Evolutionary conservation across 2,329 filamentous ascomycete species (phyloP).

Genomic region (Drechslerella stenobrocha): DNA sequence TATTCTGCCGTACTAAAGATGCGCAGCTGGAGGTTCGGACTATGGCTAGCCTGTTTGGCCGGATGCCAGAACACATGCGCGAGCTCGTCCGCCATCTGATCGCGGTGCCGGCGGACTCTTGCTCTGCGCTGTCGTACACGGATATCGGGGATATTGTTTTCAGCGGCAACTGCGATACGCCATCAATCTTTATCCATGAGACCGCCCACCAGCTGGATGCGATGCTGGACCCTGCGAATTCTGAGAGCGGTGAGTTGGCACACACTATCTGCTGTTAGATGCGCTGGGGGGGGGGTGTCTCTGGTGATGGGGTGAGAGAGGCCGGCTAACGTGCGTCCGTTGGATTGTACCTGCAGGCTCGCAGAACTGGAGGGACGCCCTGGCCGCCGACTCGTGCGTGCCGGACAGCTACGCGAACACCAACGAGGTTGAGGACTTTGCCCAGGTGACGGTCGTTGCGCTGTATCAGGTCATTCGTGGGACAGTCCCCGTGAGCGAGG

Average conservation of each 20-base stretch:
- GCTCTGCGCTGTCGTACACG: slow-evolving; percentile 23
- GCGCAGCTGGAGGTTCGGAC: slow-evolving; percentile 49
- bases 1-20: slow-evolving; percentile 54
- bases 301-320: too few species aligned
- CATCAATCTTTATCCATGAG: slow-evolving; percentile 36
- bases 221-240: slow-evolving; percentile 18
- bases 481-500: slow-evolving; percentile 4
- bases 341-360: slow-evolving; percentile 10
- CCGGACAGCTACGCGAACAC: slow-evolving; percentile 24
- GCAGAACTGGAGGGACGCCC: slow-evolving; percentile 9
- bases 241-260: slow-evolving; percentile 16
- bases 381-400: slow-evolving; percentile 15
- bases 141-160: slow-evolving; percentile 25
- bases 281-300: too few species aligned
- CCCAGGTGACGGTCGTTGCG: slow-evolving; percentile 22
- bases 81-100: slow-evolving; percentile 52
- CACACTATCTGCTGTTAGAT: neutral
- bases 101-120: slow-evolving; percentile 36
- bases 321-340: too few species aligned
- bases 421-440: slow-evolving; percentile 25
- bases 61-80: slow-evolving; percentile 54
- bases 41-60: slow-evolving; percentile 54
- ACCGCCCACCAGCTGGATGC: slow-evolving; percentile 33
- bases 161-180: slow-evolving; percentile 23
- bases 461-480: slow-evolving; percentile 18